Conservation (phyloP, 1,139 yeast species). For the Eremothecium gossypii region DNA sequence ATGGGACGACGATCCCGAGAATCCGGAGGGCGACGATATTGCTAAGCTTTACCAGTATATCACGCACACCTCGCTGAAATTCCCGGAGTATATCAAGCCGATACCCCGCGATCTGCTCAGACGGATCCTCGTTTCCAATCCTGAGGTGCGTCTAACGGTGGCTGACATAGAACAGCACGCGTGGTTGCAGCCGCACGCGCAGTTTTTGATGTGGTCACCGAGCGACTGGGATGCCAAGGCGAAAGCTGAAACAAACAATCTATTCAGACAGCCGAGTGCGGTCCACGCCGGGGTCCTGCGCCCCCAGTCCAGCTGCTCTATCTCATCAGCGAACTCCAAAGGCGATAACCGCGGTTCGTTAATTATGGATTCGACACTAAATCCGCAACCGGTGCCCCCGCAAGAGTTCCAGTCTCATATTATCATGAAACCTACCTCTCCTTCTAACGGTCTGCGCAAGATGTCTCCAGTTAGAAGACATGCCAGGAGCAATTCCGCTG, state of each 20-base stretch:
- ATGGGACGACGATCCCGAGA: conserved; percentile 93
- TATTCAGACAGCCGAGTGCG: conserved; percentile 34
- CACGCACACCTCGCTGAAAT: conserved; percentile 82
- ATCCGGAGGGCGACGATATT: conserved; percentile 94
- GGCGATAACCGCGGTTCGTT: conserved; percentile 27
- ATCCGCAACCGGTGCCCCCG: conserved; percentile 27
- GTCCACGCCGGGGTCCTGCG: conserved; percentile 32
- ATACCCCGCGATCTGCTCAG: conserved; percentile 85
- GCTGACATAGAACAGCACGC: conserved; percentile 69
- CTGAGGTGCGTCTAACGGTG: conserved; percentile 64
- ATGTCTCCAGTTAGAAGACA: conserved; percentile 20
- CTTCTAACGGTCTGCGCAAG: conserved; percentile 18
- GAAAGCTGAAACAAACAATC: conserved; percentile 34
- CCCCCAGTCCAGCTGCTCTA: conserved; percentile 29
- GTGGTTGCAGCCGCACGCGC: conserved; percentile 78
- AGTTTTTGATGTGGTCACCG: conserved; percentile 75
- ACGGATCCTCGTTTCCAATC: conserved; percentile 63
- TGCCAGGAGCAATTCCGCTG: conserved; percentile 35
- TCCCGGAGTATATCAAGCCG: conserved; percentile 90
- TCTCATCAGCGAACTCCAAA: conserved; percentile 26
- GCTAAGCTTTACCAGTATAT: conserved; percentile 86
- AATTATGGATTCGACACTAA: conserved; percentile 25
- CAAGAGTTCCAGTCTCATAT: conserved; percentile 29
- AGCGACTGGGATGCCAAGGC: conserved; percentile 71
- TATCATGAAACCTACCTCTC: conserved; percentile 22